Percentiles rank a stretch among this genome's conserved stretches.
Evolutionary conservation across 2,329 filamentous ascomycete species (phyloP).

Genomic region (Lasiodiplodia citricola): DNA sequence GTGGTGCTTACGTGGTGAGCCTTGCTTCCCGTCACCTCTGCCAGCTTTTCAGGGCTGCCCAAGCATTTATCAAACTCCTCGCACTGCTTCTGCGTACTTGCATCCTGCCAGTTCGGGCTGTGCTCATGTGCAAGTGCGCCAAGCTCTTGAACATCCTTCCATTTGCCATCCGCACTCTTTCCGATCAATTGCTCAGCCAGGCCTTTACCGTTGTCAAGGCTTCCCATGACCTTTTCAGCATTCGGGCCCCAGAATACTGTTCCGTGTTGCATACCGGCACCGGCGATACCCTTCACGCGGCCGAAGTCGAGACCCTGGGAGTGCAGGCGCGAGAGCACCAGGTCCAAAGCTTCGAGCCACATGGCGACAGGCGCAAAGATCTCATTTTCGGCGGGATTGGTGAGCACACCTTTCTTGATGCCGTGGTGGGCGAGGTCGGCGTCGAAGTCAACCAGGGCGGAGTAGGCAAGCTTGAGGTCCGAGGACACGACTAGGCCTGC

Average conservation of each 20-base stretch:
- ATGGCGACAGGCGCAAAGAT: conserved; percentile 92
- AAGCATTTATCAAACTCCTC: conserved; percentile 81
- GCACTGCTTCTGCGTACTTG: conserved; percentile 90
- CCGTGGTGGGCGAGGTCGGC: conserved; percentile 73
- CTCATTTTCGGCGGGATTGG: conserved; percentile 81
- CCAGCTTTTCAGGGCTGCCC: conserved; percentile 70
- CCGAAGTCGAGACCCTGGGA: conserved; percentile 73
- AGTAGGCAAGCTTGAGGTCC: conserved; percentile 76
- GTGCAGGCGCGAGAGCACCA: conserved; percentile 76
- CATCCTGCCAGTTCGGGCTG: conserved; percentile 97
- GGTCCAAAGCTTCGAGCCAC: conserved; percentile 92
- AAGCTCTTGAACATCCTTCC: conserved; percentile 40
- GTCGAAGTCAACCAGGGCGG: conserved; percentile 96
- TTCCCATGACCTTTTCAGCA: conserved; percentile 68
- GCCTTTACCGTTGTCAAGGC: conserved; percentile 63
- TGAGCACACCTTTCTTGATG: conserved; percentile 85
- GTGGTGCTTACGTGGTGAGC: conserved; percentile 81
- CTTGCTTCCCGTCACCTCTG: conserved; percentile 83
- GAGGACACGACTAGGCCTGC: conserved; percentile 83
- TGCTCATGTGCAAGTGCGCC: conserved; percentile 80
- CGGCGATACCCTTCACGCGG: conserved; percentile 80
- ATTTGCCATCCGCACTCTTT: conserved; percentile 38
- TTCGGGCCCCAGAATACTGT: conserved; percentile 88
- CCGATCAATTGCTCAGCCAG: conserved; percentile 72
- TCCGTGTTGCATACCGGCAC: conserved; percentile 95